These are phyloP conservation scores for Talinum fruticosum DNA, from an alignment of 148 eudicot genomes.

Conservation along the genomic window DNA sequence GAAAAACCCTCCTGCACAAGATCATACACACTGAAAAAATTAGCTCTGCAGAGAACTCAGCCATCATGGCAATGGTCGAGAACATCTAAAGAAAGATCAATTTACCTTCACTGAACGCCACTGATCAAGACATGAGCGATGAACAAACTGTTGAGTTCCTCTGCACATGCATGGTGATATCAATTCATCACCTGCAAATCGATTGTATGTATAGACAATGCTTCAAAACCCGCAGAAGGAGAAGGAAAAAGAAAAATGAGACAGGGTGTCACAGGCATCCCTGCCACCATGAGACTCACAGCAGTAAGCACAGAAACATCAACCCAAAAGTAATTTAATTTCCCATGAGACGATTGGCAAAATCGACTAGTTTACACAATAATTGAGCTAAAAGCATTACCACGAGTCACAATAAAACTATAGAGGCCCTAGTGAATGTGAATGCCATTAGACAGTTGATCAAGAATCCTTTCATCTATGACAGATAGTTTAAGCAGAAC, in stretches of 20 bases:
- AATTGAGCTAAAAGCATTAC: background rate
- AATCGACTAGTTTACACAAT: background rate
- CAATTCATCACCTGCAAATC: slow-evolving; percentile 55
- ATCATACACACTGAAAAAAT: slow-evolving; percentile 11
- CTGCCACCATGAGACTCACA: background rate
- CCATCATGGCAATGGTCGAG: background rate
- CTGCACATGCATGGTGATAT: slow-evolving; percentile 98
- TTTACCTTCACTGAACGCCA: slow-evolving; percentile 96
- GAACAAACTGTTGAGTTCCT: slow-evolving; percentile 95
- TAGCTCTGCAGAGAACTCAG: background rate
- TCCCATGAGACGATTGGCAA: background rate
- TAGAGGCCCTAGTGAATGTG: background rate
- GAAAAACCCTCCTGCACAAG: slow-evolving; percentile 82
- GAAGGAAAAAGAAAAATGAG: background rate
- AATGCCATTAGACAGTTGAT: background rate
- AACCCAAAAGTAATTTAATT: background rate
- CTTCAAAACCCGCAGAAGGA: background rate
- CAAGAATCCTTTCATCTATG: background rate
- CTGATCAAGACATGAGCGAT: slow-evolving; percentile 90
- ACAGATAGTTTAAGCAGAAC: background rate
- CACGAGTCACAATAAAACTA: background rate
- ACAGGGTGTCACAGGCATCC: background rate
- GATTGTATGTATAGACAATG: background rate
- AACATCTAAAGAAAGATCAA: slow-evolving; percentile 12
- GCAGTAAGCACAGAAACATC: background rate